These are phyloP conservation scores for Hibiscus trionum DNA, from an alignment of 345 rosid genomes.

Conservation along the genomic window DNA sequence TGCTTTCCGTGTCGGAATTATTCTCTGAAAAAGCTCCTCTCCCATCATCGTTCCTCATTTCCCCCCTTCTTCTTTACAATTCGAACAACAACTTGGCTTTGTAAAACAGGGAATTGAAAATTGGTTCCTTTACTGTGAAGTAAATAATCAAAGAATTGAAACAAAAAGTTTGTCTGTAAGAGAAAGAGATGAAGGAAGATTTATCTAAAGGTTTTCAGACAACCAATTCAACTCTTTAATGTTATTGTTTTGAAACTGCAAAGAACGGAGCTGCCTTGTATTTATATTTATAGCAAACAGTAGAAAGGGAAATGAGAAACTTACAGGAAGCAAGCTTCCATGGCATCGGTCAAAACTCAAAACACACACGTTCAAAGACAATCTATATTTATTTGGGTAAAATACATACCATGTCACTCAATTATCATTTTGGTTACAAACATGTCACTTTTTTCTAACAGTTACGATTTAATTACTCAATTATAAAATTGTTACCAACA, in stretches of 20 bases:
- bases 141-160: background rate
- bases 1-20: slow-evolving; percentile 66
- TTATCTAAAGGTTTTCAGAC: background rate
- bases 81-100: background rate
- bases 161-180: background rate
- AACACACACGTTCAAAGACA: background rate
- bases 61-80: background rate
- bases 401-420: no score
- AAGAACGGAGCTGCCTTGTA: background rate
- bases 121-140: background rate
- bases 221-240: background rate
- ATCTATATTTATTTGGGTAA: background rate
- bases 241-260: background rate
- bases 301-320: slow-evolving; percentile 1
- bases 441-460: no score
- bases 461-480: no score
- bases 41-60: slow-evolving; percentile 35
- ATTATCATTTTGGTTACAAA: no score
- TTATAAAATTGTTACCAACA: no score
- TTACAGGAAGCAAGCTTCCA: background rate
- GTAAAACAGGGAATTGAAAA: background rate
- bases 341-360: background rate
- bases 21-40: slow-evolving; percentile 43
- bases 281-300: background rate
- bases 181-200: background rate